phyloP scores from a whole-genome alignment of 2,329 filamentous ascomycete species.

The Albifimbria verrucaria region DNA sequence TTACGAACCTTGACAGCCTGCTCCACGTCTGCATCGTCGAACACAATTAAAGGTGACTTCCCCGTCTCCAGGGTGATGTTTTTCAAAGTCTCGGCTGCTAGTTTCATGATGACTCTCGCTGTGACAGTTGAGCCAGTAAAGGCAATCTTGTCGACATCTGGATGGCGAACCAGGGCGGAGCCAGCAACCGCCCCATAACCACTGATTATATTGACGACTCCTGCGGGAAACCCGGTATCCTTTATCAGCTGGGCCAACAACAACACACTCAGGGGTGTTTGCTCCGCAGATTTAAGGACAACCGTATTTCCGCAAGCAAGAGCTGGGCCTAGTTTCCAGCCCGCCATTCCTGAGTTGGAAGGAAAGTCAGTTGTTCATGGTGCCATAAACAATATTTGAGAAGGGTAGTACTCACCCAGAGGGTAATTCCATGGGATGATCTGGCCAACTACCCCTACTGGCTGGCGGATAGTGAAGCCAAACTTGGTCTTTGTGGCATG shows the following conservation, averaged over 20 bases:
- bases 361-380: too few relatives aligned
- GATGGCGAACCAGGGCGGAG: constrained; percentile 60
- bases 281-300: constrained; percentile 60
- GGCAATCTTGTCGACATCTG: constrained; percentile 66
- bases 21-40: constrained; percentile 57
- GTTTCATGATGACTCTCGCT: constrained; percentile 65
- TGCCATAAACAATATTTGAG: too few relatives aligned
- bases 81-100: constrained; percentile 56
- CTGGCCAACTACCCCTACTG: constrained; percentile 64
- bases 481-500: constrained; percentile 61
- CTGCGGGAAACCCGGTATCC: constrained; percentile 68
- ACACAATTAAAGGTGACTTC: constrained; percentile 56
- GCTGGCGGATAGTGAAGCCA: constrained; percentile 67
- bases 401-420: too few relatives aligned
- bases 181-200: constrained; percentile 64
- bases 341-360: constrained; percentile 67
- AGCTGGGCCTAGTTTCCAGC: constrained; percentile 70
- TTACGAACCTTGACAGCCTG: constrained; percentile 66
- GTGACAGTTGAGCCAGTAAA: constrained; percentile 70
- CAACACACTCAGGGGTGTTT: constrained; percentile 57
- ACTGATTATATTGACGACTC: constrained; percentile 69
- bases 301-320: constrained; percentile 58
- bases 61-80: constrained; percentile 58
- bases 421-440: constrained; percentile 77
- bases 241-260: constrained; percentile 62